phyloP scores from a whole-genome alignment of 2,329 filamentous ascomycete species.

The Xylaria multiplex region DNA sequence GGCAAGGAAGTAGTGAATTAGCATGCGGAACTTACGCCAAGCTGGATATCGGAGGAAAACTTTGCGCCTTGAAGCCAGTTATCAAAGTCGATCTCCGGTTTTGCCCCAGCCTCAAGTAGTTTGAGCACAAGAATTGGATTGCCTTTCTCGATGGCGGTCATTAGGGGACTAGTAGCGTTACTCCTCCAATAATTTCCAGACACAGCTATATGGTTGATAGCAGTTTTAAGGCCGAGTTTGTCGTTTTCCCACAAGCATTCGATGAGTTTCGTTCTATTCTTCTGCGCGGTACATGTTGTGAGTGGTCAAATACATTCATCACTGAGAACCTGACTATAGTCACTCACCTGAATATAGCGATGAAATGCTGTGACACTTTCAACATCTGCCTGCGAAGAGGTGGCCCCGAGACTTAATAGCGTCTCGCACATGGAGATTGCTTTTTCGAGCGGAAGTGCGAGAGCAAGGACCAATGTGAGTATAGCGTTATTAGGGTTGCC shows the following conservation, averaged over 20 bases:
- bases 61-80: conserved; percentile 69
- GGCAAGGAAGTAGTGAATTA: neutral
- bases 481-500: conserved; percentile 68
- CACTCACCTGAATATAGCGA: conserved; percentile 61
- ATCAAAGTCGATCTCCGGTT: conserved; percentile 68
- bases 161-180: conserved; percentile 60
- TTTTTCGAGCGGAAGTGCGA: conserved; percentile 70
- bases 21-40: conserved; percentile 46
- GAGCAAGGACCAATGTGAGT: conserved; percentile 74
- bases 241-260: conserved; percentile 66
- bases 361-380: conserved; percentile 73
- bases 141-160: conserved; percentile 65
- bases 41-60: conserved; percentile 53
- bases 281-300: conserved; percentile 27
- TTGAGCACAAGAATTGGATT: conserved; percentile 65
- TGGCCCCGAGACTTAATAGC: conserved; percentile 76
- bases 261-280: conserved; percentile 59
- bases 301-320: neutral
- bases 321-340: neutral
- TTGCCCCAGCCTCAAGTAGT: conserved; percentile 72
- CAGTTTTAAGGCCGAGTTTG: conserved; percentile 67
- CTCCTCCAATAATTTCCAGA: conserved; percentile 49
- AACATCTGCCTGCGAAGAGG: conserved; percentile 76
- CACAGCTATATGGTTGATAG: conserved; percentile 72
- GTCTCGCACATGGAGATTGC: conserved; percentile 72